Evolutionary conservation across 1,139 yeast species (phyloP), one percentile per base, ranked within the genome.

Genomic region (Meyerozyma elateridarum): DNA sequence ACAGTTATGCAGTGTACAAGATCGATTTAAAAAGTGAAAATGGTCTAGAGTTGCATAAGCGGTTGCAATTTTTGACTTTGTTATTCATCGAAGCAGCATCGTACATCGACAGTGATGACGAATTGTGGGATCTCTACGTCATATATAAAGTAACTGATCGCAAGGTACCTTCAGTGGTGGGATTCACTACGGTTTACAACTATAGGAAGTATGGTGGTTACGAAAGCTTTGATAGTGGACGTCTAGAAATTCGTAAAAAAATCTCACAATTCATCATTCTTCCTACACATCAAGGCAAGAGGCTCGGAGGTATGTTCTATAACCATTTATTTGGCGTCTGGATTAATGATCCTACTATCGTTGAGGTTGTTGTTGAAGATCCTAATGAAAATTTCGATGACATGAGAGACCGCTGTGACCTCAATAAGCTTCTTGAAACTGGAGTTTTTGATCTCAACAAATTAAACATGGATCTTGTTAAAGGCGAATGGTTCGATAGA

Each of bases 301-400:
- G 79, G 1, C 76, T 80, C 36, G 98, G 98, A 2, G 73, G 77
- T 2, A 54, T 58, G 14, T 61, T 91, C 25, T 91, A 91, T 54
- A 59, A 63, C 9, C 44, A 69, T 1, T 58, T 91, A 6, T 67
- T 73, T 35, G 59, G 66, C 1, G 40, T 54, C 25, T 87, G 95
- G 84, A 45, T 65, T 5, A 44, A 49, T 0, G 82, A 84, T 40
- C 48, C 55, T 0, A 41, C 52, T 3, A 75, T 88, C n/a, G 59
- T 64, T 24, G 95, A 89, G 48, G 70, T 91, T 25, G 88, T 91
- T 0, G 89, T 93, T 7, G 98, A 91, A 53, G 98, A 93, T 52
- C 98, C 98, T 3, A 85, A 84, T 50, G 96, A 89, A 53, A 77
- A 79, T 27, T 91, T 91, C 58, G 98, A 91, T 51, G 95, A 85